Evolutionary conservation across 2,329 filamentous ascomycete genomes (phyloP), one percentile per base, ranked within the genome.

Genomic region (Fusarium pseudonygamai): DNA sequence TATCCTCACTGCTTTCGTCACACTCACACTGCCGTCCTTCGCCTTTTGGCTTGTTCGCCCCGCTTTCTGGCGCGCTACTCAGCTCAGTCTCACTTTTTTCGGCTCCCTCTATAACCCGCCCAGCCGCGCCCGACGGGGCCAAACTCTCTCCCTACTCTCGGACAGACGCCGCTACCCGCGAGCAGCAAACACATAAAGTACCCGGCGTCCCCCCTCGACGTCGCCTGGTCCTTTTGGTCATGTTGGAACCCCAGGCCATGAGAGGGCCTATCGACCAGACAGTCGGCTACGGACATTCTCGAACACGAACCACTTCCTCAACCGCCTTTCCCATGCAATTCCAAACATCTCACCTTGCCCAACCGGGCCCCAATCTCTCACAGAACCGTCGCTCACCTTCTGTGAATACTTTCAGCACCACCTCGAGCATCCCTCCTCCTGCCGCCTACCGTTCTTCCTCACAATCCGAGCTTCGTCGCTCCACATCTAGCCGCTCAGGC

Each of bases 401-500:
- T 82, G 83, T 94, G 82, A 86, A 93, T 84, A 90, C 88, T 28
- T 89, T 90, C 79, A 92, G 90, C 79, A 95, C 93, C 63, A 85
- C 90, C 40, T 93, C 91, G n/a, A 93, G 90, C 73, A 88, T 91
- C 56, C 91, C 79, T 69, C 90, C 85, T 74, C 89, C 87, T 75
- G 88, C 84, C 71, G 87, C 85, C 75, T 89, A 88, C 80, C 87
- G 88, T 75, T 88, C 84, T 67, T 86, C 90, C 67, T 85, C 87
- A 73, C 86, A 80, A 55, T 85, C 79, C 80, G 89, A 92, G 81
- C 84, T 92, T 55, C 91, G 93, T 68, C 90, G 95, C 74, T 97
- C 94, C 34, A 93, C 91, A 36, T 97, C 94, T 7, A 93, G 93
- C 58, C 91, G 94, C 77, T 97, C 94, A 28, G 89, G 88, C 71